These are phyloP conservation scores for Xylariaceae sp. DNA, from an alignment of 2,329 filamentous ascomycete genomes.

Conservation along the genomic window DNA sequence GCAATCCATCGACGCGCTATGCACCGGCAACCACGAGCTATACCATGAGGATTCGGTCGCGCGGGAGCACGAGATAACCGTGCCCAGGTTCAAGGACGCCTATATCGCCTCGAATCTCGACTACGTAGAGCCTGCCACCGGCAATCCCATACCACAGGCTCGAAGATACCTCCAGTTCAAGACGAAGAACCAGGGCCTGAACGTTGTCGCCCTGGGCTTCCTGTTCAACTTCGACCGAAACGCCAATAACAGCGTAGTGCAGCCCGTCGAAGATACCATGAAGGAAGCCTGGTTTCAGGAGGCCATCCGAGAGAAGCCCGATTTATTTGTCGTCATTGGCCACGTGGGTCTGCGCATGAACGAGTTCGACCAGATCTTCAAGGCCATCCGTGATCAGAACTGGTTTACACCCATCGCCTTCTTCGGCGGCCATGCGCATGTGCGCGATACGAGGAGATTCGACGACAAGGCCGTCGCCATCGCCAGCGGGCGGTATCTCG, in stretches of 20 bases:
- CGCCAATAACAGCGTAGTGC: conserved; percentile 82
- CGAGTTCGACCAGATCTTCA: conserved; percentile 72
- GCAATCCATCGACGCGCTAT: conserved; percentile 77
- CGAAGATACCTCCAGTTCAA: conserved; percentile 81
- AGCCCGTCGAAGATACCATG: conserved; percentile 70
- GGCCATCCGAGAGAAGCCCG: conserved; percentile 75
- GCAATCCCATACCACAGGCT: conserved; percentile 66
- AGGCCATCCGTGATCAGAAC: conserved; percentile 66
- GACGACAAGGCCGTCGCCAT: conserved; percentile 72
- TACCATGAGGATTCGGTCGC: conserved; percentile 74
- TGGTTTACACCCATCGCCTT: conserved; percentile 83
- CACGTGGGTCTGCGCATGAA: conserved; percentile 76
- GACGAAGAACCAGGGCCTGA: conserved; percentile 80
- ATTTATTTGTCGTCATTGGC: conserved; percentile 79
- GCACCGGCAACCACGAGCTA: conserved; percentile 89
- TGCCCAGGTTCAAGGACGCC: conserved; percentile 70
- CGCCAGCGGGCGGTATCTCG: conserved; percentile 86
- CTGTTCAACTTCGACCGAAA: conserved; percentile 90
- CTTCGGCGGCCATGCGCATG: conserved; percentile 85
- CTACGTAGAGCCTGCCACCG: conserved; percentile 66
- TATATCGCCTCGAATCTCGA: conserved; percentile 93
- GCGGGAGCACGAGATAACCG: conserved; percentile 69
- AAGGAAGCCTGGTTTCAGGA: conserved; percentile 83
- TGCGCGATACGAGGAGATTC: conserved; percentile 75
- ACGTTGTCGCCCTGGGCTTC: conserved; percentile 85